phyloP scores from a whole-genome alignment of 306 rosid species.

The Lupinus albus region DNA sequence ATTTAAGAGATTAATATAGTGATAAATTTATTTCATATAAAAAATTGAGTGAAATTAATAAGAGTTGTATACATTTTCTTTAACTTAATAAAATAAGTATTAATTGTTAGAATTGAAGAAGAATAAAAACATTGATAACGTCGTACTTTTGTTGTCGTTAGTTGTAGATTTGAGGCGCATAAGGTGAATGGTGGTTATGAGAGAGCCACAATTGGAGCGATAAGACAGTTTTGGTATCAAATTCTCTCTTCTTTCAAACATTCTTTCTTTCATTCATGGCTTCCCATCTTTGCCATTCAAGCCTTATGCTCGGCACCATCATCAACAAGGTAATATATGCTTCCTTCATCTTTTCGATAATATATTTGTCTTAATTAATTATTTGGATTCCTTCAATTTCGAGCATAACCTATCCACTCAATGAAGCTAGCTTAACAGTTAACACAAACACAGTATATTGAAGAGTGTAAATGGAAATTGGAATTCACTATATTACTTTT shows the following conservation, averaged over 20 bases:
- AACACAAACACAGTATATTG: background rate
- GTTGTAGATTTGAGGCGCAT: conserved; percentile 48
- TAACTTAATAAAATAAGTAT: too few relatives aligned
- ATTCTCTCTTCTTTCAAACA: conserved; percentile 30
- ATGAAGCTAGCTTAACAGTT: background rate
- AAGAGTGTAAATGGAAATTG: too few relatives aligned
- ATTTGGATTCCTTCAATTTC: conserved; percentile 2
- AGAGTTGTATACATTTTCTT: too few relatives aligned
- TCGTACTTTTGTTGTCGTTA: too few relatives aligned
- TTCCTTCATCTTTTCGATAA: background rate
- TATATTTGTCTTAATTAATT: background rate
- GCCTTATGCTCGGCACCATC: conserved; percentile 43
- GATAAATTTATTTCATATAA: too few relatives aligned
- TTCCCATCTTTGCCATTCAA: conserved; percentile 67
- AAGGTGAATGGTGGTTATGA: conserved; percentile 52
- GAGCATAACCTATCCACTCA: background rate
- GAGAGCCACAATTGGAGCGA: conserved; percentile 27
- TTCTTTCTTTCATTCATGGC: conserved; percentile 70
- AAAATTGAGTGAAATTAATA: too few relatives aligned
- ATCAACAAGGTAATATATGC: conserved; percentile 53
- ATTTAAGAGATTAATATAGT: too few relatives aligned
- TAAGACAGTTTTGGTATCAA: conserved; percentile 39
- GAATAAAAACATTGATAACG: too few relatives aligned
- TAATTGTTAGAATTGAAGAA: too few relatives aligned
- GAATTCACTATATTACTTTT: background rate